Conservation (phyloP, 345 rosid species). For the Eucalyptus dawsonii region DNA sequence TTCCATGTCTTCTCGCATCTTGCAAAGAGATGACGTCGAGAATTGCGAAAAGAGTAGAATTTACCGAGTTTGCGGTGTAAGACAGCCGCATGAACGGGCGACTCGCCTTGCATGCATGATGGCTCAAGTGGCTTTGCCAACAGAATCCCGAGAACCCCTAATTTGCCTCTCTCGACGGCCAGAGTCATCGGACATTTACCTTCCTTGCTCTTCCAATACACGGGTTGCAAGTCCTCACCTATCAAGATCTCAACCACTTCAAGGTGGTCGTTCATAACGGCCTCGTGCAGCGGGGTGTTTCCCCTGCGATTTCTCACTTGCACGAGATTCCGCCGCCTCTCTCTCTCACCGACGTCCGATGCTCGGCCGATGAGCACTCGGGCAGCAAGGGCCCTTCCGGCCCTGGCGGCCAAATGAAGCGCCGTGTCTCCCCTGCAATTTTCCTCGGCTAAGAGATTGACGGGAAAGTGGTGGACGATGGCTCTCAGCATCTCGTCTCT, state of each 20-base stretch:
- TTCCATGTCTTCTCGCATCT: too few species aligned
- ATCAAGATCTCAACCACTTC: neutral
- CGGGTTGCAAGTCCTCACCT: neutral
- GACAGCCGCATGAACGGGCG: neutral
- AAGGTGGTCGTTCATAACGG: neutral
- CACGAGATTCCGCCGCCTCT: neutral
- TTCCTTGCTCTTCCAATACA: neutral
- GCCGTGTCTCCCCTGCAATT: neutral
- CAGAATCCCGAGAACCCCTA: neutral
- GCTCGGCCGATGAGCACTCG: neutral
- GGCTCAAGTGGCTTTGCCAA: neutral
- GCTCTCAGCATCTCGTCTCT: neutral
- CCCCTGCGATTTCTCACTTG: neutral
- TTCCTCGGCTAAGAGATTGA: neutral
- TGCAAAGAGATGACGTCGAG: too few species aligned
- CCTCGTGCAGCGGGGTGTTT: neutral
- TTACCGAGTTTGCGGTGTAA: neutral
- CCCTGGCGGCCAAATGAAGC: neutral
- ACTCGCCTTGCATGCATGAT: neutral
- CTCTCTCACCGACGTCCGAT: accelerated
- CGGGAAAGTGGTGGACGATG: neutral
- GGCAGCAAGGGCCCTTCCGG: neutral
- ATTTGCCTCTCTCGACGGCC: neutral
- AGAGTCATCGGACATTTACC: neutral
- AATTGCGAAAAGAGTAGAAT: too few species aligned